Conservation (phyloP, 805 yeast genomes). For the Yarrowia osloensis region DNA sequence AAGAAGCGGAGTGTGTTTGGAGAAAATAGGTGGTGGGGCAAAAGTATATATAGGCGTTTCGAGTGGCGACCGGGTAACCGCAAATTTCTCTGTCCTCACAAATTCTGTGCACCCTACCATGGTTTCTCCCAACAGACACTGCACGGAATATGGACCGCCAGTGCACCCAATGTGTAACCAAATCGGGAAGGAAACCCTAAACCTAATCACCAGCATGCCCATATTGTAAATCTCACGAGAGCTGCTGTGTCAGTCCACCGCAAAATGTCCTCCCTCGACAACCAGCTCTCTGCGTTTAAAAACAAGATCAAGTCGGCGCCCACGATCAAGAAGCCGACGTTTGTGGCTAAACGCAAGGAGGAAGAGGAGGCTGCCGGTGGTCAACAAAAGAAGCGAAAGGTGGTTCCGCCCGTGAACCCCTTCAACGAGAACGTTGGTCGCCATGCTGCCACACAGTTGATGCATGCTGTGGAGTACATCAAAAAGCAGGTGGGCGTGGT, state of each 20-base stretch:
- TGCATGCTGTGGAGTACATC: conserved; percentile 88
- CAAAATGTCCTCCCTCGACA: conserved; percentile 48
- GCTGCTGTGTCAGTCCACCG: conserved; percentile 12
- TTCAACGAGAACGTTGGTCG: conserved; percentile 45
- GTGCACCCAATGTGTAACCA: not conserved
- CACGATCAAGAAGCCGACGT: conserved; percentile 35
- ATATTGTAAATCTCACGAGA: not conserved
- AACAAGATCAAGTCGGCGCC: conserved; percentile 62
- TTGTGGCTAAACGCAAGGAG: conserved; percentile 25
- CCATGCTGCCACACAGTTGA: conserved; percentile 81
- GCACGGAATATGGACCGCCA: not conserved
- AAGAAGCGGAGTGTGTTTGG: not conserved
- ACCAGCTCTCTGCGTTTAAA: conserved; percentile 66
- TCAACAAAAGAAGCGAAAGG: conserved; percentile 32
- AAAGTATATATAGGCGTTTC: conserved; percentile 9
- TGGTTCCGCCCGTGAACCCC: conserved; percentile 43
- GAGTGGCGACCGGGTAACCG: conserved; percentile 3
- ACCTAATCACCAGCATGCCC: conserved; percentile 6
- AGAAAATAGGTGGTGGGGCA: not conserved
- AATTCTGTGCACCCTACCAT: not conserved
- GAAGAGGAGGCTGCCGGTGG: conserved; percentile 26
- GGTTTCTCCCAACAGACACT: not conserved
- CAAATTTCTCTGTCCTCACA: not conserved
- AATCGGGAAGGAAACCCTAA: not conserved
- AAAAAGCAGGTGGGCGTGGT: conserved; percentile 71